Evolutionary conservation across 179 eudicot species (phyloP).

Genomic region (Monotropa hypopitys): DNA sequence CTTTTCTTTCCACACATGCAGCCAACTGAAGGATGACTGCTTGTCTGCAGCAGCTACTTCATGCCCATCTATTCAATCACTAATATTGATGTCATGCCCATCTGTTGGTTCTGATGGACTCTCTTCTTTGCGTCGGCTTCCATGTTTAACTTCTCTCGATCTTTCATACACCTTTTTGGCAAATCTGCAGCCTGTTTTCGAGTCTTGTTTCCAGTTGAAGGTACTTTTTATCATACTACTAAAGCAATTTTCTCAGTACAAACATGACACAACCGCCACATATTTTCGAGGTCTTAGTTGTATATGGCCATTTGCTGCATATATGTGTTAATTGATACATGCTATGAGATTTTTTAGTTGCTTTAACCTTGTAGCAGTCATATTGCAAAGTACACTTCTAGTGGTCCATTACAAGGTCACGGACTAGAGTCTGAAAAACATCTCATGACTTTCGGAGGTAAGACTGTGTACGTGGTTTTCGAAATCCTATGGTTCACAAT

Average conservation of each 20-base stretch:
- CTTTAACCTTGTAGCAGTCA: not conserved
- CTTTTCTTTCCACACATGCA: conserved; percentile 22
- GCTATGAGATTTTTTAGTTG: not conserved
- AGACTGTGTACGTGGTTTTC: no score
- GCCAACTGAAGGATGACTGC: conserved; percentile 76
- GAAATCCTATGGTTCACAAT: no score
- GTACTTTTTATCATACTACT: conserved; percentile 19
- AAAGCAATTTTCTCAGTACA: not conserved
- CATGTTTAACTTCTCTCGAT: conserved; percentile 66
- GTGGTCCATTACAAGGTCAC: not conserved
- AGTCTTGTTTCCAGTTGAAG: conserved; percentile 65
- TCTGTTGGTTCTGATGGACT: conserved; percentile 84
- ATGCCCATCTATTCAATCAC: conserved; percentile 67
- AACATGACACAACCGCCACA: not conserved
- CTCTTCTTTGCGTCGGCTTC: conserved; percentile 48
- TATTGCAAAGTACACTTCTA: not conserved
- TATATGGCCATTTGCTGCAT: not conserved
- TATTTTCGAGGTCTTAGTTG: not conserved
- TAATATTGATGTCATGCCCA: conserved; percentile 89
- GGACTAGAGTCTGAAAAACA: no score
- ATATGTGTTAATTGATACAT: not conserved
- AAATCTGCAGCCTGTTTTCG: conserved; percentile 73
- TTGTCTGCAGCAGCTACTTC: conserved; percentile 71
- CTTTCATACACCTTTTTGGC: conserved; percentile 82
- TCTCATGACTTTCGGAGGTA: no score